Evolutionary conservation across 2,329 filamentous ascomycete genomes (phyloP), one percentile per base, ranked within the genome.

Genomic region (Aspergillus sp.): DNA sequence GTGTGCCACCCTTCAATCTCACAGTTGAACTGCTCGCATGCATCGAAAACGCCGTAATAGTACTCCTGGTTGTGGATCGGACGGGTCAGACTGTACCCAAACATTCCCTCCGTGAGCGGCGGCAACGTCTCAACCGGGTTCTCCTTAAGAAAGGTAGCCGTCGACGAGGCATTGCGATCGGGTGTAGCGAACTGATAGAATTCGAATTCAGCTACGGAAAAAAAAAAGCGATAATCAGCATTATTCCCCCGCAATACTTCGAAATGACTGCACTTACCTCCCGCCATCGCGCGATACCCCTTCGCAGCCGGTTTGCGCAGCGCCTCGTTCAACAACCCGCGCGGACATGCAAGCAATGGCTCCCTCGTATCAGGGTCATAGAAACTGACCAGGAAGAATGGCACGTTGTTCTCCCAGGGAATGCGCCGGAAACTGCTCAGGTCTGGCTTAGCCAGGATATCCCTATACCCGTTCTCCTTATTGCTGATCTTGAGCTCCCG

Each of bases 1-100:
- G 93, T 96, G 78, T 97, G 93, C 93, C 93, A 97, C 45, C 93
- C 91, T 73, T 97, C 93, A 48, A 97, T 89, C 62, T 89, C 84
- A 69, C 91, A 95, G 41, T 83, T 79, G 77, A 96, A 96, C 59
- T 85, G 80, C 63, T 84, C 81, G 77, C 91, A 96, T 0, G 88
- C 84, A 62, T 96, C 85, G 74, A 91, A 96, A 49, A 96, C 84
- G 45, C 89, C 86, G 72, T 96, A 96, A 77, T 90, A 97, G 78
- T 93, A 96, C 42, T 95, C 90, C 75, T 96, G 87, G 74, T 96
- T 96, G 70, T 96, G 91, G 1, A 93, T 85, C 0, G 93, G 90
- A 20, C 92, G 83, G 9, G 90, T 96, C 63, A 96, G 80, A 62
- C 90, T 95, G 79, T 97, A 97, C 58, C 92, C 93, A 68, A 96